Evolutionary conservation across 106 monocot genomes (phyloP).

Genomic region (Amphibolis antarctica): DNA sequence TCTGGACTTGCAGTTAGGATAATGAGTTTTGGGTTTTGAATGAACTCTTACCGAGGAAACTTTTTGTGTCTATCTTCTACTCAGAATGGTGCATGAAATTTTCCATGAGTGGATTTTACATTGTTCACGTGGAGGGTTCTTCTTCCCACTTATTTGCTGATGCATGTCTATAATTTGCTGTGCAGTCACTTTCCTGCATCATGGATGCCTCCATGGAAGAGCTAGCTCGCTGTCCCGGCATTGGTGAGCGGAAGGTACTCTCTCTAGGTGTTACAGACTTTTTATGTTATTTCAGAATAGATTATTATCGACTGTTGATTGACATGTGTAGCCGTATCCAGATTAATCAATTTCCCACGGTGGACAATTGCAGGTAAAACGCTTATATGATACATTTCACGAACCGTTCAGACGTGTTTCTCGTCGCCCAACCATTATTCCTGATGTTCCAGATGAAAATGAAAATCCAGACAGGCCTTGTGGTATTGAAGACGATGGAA

Average conservation of each 20-base stretch:
- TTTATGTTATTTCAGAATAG: not conserved
- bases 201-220: slow-evolving; percentile 99
- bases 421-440: slow-evolving; percentile 13
- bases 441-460: slow-evolving; percentile 17
- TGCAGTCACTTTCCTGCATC: slow-evolving; percentile 68
- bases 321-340: not conserved
- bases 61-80: no score
- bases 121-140: not conserved
- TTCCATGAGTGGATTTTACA: not conserved
- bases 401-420: slow-evolving; percentile 73
- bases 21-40: no score
- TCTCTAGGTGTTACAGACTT: not conserved
- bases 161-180: not conserved
- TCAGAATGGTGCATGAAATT: no score
- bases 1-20: no score
- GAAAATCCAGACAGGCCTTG: slow-evolving; percentile 16
- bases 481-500: slow-evolving; percentile 3
- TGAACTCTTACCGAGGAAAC: not conserved
- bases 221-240: slow-evolving; percentile 83
- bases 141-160: not conserved
- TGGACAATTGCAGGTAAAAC: slow-evolving; percentile 48
- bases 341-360: not conserved
- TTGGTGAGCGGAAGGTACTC: slow-evolving; percentile 83
- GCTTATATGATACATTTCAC: slow-evolving; percentile 77
- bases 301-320: not conserved